phyloP scores from a whole-genome alignment of 2,329 filamentous ascomycete genomes.

The Aureobasidium melanogenum region DNA sequence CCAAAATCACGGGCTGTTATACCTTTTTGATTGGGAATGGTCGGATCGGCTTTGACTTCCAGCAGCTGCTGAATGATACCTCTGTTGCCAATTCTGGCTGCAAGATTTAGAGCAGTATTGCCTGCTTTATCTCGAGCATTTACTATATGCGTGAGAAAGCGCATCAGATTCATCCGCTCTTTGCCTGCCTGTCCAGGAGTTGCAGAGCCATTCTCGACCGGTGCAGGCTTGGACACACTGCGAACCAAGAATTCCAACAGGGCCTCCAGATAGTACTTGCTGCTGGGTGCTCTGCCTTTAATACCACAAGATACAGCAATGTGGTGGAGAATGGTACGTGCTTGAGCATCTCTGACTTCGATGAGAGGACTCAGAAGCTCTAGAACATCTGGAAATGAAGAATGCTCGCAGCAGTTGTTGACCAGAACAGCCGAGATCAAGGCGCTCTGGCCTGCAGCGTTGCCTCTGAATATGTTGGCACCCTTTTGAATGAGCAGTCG shows the following conservation, averaged over 20 bases:
- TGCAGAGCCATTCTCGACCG: constrained; percentile 13
- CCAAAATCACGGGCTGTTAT: constrained; percentile 90
- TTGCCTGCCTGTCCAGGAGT: constrained; percentile 18
- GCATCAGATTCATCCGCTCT: constrained; percentile 73
- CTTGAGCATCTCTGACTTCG: constrained; percentile 80
- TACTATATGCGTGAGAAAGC: constrained; percentile 95
- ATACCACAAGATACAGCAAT: constrained; percentile 94
- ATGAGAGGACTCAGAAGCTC: constrained; percentile 85
- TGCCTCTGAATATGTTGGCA: constrained; percentile 80
- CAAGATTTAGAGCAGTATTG: constrained; percentile 90
- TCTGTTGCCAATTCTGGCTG: constrained; percentile 82
- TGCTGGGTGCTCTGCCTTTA: constrained; percentile 82
- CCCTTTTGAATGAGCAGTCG: constrained; percentile 74
- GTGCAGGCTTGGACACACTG: constrained; percentile 39
- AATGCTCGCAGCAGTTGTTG: constrained; percentile 87
- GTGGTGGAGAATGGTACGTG: constrained; percentile 87
- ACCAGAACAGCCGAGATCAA: constrained; percentile 88
- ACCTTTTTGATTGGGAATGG: constrained; percentile 82
- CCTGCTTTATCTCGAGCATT: constrained; percentile 90
- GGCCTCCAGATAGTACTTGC: constrained; percentile 91
- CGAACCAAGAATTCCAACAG: constrained; percentile 90
- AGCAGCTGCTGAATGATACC: constrained; percentile 95
- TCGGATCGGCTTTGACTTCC: constrained; percentile 89
- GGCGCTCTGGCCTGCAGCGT: constrained; percentile 82
- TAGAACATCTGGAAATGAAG: constrained; percentile 80